Conservation (phyloP, 306 rosid genomes). For the Lagenaria siceraria region DNA sequence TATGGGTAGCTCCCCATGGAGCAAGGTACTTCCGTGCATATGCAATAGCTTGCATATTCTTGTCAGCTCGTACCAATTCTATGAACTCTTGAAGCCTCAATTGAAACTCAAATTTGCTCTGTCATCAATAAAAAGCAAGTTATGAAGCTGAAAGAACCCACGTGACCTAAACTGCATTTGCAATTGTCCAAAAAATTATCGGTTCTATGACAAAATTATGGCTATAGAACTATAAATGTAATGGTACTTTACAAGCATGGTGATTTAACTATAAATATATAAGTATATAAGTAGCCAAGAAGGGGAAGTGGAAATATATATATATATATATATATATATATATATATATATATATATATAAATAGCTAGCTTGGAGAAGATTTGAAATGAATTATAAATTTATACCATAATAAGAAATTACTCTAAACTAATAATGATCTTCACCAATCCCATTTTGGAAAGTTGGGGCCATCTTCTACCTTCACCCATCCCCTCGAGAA, state of each 20-base stretch:
- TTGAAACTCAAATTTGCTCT: slow-evolving; percentile 93
- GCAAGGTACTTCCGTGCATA: slow-evolving; percentile 83
- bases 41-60: slow-evolving; percentile 60
- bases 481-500: background rate
- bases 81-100: slow-evolving; percentile 93
- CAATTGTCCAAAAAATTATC: background rate
- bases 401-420: background rate
- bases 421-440: background rate
- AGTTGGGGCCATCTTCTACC: background rate
- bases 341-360: no score
- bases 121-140: slow-evolving; percentile 16
- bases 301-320: background rate
- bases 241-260: background rate
- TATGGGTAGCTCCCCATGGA: slow-evolving; percentile 71
- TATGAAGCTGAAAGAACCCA: background rate
- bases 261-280: background rate
- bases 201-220: background rate
- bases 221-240: background rate
- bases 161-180: background rate
- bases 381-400: background rate
- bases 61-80: slow-evolving; percentile 90
- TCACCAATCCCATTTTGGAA: background rate
- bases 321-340: no score
- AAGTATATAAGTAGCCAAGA: background rate
- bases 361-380: no score